Conservation (phyloP, 345 rosid genomes). For the Hevea brasiliensis region DNA sequence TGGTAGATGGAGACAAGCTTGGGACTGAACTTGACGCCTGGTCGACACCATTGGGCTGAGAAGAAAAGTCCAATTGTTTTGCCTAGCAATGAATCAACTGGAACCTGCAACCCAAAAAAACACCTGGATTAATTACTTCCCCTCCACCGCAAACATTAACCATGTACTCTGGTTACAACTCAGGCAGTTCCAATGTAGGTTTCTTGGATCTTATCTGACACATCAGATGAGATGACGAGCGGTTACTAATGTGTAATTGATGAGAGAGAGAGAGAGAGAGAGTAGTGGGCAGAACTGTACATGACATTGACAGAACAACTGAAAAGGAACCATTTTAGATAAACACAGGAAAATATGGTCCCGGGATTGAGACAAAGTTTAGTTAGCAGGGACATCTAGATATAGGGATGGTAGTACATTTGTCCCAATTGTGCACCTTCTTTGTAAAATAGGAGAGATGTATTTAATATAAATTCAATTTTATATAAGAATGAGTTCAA, state of each 20-base stretch:
- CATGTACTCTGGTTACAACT: neutral
- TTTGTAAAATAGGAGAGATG: too few relatives aligned
- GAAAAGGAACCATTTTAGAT: neutral
- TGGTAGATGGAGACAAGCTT: conserved; percentile 51
- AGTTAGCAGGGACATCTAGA: neutral
- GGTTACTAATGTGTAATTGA: neutral
- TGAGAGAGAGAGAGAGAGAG: neutral
- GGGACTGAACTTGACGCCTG: conserved; percentile 49
- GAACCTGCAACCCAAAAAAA: conserved; percentile 34
- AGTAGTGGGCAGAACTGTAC: neutral
- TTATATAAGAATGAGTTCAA: too few relatives aligned
- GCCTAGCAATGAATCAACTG: conserved; percentile 45
- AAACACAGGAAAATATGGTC: neutral
- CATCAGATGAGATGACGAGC: neutral
- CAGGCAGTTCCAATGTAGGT: neutral
- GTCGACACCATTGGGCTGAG: conserved; percentile 62
- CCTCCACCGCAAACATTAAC: neutral
- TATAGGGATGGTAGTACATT: neutral
- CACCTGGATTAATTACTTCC: neutral
- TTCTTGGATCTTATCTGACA: conserved; percentile 3
- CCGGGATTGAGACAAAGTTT: conserved; percentile 1
- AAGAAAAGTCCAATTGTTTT: conserved; percentile 56
- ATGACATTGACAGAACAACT: neutral
- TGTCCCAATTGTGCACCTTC: too few relatives aligned
- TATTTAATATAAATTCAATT: too few relatives aligned